Conservation (phyloP, 225 moss, liverwort and hornwort species). For the Sphagnum tenellum region DNA sequence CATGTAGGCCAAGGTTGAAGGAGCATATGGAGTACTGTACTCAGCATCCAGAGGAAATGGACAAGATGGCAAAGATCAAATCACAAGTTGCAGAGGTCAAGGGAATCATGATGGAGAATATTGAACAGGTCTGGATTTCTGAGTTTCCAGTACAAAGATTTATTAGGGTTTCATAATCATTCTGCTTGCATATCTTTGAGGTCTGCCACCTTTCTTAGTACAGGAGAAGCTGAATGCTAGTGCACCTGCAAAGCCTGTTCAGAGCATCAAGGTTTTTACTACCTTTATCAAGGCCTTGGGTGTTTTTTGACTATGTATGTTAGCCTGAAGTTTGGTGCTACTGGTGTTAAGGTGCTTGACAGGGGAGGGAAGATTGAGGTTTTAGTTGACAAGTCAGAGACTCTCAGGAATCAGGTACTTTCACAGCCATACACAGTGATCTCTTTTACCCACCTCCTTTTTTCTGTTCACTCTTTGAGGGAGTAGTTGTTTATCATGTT, state of each 20-base stretch:
- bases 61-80: slow-evolving; percentile 11
- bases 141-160: not conserved
- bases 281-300: not conserved
- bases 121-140: slow-evolving; percentile 2
- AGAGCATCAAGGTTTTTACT: too few relatives aligned
- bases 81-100: slow-evolving; percentile 12
- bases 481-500: too few relatives aligned
- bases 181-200: not conserved
- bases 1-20: slow-evolving; percentile 6
- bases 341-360: slow-evolving; percentile 14
- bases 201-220: not conserved
- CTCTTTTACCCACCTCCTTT: too few relatives aligned
- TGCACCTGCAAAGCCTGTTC: too few relatives aligned
- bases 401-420: slow-evolving; percentile 14
- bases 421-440: too few relatives aligned
- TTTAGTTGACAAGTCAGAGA: slow-evolving; percentile 26
- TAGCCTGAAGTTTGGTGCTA: not conserved
- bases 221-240: not conserved
- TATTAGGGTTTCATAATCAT: not conserved
- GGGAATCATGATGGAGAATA: slow-evolving; percentile 13
- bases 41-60: slow-evolving; percentile 9
- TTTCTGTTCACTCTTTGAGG: too few relatives aligned
- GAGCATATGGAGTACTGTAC: slow-evolving; percentile 13
- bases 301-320: not conserved
- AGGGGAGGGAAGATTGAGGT: slow-evolving; percentile 46